A percentile compares a stretch with the other conserved stretches of the same genome.
phyloP scores from a whole-genome alignment of 495 filamentous ascomycete genomes.

The Lophium mytilinum region DNA sequence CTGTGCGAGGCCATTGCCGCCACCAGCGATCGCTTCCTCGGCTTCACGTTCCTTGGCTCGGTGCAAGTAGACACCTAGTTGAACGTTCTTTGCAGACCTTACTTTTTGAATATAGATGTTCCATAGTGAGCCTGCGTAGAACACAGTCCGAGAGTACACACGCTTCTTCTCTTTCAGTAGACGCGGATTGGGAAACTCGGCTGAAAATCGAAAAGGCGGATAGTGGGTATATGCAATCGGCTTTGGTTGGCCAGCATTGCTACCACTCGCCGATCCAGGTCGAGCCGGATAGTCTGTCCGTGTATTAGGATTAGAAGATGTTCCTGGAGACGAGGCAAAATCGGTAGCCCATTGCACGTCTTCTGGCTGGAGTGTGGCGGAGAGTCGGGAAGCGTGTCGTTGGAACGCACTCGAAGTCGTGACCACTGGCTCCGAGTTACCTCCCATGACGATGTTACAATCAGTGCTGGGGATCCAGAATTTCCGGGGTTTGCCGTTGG shows the following conservation, averaged over 20 bases:
- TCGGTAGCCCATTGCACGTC: conserved; percentile 45
- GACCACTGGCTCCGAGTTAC: conserved; percentile 38
- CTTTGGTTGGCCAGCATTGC: conserved; percentile 23
- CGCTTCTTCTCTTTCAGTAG: conserved; percentile 53
- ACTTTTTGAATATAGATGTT: conserved; percentile 59
- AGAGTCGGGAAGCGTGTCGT: conserved; percentile 36
- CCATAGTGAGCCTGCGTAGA: conserved; percentile 53
- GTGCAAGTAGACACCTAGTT: conserved; percentile 54
- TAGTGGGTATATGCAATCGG: conserved; percentile 46
- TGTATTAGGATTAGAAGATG: conserved; percentile 18
- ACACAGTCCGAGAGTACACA: conserved; percentile 54
- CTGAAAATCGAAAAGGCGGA: conserved; percentile 53
- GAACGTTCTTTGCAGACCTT: conserved; percentile 43
- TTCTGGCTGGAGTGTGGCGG: conserved; percentile 40
- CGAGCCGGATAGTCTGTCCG: conserved; percentile 13
- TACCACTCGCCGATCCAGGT: conserved; percentile 28
- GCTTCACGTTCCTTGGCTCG: conserved; percentile 51
- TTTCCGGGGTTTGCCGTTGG: conserved; percentile 43
- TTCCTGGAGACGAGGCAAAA: conserved; percentile 36
- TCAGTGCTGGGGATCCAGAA: conserved; percentile 52
- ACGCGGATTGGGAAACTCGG: conserved; percentile 49
- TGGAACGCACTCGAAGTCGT: conserved; percentile 35
- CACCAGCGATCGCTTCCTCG: conserved; percentile 34
- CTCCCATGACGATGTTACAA: conserved; percentile 51
- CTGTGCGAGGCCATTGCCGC: conserved; percentile 18